A percentile compares a stretch with the other conserved stretches of the same genome.
phyloP scores from a whole-genome alignment of 208 protist species.

The Acanthamoeba sp. region DNA sequence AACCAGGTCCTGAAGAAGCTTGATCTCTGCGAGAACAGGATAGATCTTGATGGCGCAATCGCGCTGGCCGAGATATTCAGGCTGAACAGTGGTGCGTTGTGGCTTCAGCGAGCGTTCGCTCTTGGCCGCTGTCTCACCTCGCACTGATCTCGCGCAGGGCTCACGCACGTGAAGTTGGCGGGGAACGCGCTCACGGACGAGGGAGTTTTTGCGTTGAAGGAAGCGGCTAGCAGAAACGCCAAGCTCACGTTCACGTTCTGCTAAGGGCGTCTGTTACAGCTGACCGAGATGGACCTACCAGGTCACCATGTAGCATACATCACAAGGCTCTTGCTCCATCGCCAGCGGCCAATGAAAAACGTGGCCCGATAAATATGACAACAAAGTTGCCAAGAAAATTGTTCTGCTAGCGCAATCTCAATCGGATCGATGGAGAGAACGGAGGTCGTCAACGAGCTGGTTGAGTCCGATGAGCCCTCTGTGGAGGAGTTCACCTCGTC shows the following conservation, averaged over 20 bases:
- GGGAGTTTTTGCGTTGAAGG: conserved; percentile 42
- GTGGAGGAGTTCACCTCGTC: background rate
- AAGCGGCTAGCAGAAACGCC: conserved; percentile 12
- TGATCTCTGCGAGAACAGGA: conserved; percentile 63
- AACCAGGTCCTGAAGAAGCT: conserved; percentile 53
- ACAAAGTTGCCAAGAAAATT: too few species aligned
- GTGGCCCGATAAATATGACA: too few species aligned
- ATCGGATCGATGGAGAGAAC: background rate
- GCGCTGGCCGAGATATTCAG: background rate
- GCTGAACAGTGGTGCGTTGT: conserved; percentile 24
- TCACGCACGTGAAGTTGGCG: conserved; percentile 22
- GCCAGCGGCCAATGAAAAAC: too few species aligned
- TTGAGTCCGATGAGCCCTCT: background rate
- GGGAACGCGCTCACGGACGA: conserved; percentile 44
- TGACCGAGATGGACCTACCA: too few species aligned
- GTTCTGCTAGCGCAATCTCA: too few species aligned
- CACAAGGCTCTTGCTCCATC: too few species aligned
- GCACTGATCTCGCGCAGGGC: background rate
- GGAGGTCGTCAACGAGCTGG: background rate
- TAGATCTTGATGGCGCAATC: conserved; percentile 3
- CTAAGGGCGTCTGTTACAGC: background rate
- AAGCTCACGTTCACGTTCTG: conserved; percentile 3
- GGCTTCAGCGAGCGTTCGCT: background rate
- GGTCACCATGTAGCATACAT: background rate
- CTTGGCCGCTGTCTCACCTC: too few species aligned